Evolutionary conservation across 2,329 filamentous ascomycete genomes (phyloP).

Genomic region (Penicillium sumatraense): DNA sequence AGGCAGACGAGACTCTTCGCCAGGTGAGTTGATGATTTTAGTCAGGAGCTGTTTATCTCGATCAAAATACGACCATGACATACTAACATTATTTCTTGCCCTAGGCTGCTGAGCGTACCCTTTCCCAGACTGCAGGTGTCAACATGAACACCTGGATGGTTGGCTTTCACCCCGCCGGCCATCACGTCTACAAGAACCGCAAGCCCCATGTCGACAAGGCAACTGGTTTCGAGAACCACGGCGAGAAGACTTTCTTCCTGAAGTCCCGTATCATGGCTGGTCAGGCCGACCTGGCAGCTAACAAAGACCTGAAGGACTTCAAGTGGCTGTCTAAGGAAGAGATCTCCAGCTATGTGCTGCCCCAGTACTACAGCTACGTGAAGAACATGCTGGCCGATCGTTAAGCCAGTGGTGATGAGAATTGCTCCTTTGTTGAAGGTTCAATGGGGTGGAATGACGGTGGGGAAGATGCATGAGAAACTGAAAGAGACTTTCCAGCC

Average conservation of each 20-base stretch:
- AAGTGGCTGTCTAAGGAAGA: slow-evolving; percentile 93
- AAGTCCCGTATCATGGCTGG: slow-evolving; percentile 96
- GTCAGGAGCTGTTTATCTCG: not conserved
- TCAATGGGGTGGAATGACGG: not conserved
- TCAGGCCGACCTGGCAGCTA: slow-evolving; percentile 79
- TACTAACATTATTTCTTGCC: slow-evolving; percentile 4
- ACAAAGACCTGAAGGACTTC: slow-evolving; percentile 80
- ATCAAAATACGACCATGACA: not conserved
- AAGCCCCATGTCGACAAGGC: slow-evolving; percentile 50
- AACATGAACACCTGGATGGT: slow-evolving; percentile 99
- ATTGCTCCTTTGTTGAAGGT: not conserved
- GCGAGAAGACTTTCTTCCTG: slow-evolving; percentile 91
- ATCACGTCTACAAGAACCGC: slow-evolving; percentile 67
- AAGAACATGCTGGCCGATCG: slow-evolving; percentile 83
- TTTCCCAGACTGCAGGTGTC: slow-evolving; percentile 76
- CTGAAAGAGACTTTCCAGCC: slow-evolving; percentile 11
- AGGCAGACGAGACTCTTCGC: slow-evolving; percentile 75
- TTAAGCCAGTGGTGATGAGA: slow-evolving; percentile 47
- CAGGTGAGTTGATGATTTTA: slow-evolving; percentile 65
- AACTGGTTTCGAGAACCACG: slow-evolving; percentile 52
- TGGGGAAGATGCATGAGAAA: slow-evolving; percentile 17
- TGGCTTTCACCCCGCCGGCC: slow-evolving; percentile 84
- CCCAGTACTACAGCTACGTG: slow-evolving; percentile 73
- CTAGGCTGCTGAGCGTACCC: slow-evolving; percentile 79
- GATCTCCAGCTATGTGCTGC: slow-evolving; percentile 68